Evolutionary conservation across 345 rosid species (phyloP).

Genomic region (Gossypium turneri): DNA sequence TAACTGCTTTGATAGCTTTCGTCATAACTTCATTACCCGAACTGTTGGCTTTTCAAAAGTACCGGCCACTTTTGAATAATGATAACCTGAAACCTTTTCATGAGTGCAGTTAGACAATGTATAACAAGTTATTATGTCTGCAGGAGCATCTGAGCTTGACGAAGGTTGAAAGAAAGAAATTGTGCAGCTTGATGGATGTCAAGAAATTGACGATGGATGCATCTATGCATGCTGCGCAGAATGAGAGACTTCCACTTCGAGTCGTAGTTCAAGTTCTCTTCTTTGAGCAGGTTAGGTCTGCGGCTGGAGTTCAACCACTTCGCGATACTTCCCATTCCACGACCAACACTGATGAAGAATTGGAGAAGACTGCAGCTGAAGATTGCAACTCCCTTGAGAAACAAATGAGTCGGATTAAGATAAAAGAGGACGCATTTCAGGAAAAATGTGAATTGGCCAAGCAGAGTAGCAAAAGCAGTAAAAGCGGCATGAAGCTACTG

Average conservation of each 20-base stretch:
- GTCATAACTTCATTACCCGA: background rate
- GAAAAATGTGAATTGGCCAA: conserved; percentile 12
- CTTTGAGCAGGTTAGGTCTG: conserved; percentile 80
- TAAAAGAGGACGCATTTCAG: background rate
- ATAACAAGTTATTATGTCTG: conserved; percentile 2
- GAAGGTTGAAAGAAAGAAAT: conserved; percentile 67
- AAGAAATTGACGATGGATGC: conserved; percentile 68
- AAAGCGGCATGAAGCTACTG: conserved; percentile 55
- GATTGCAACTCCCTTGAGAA: background rate
- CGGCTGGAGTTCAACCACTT: conserved; percentile 40
- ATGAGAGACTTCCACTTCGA: conserved; percentile 70
- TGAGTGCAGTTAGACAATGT: background rate
- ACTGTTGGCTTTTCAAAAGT: background rate
- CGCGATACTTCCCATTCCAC: conserved; percentile 30
- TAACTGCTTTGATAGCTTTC: background rate
- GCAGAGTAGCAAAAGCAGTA: conserved; percentile 50
- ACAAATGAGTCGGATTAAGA: background rate
- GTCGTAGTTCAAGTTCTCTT: conserved; percentile 89
- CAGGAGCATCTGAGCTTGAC: conserved; percentile 75
- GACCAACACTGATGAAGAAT: conserved; percentile 26
- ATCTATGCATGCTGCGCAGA: conserved; percentile 84
- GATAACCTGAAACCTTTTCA: background rate
- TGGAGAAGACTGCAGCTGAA: background rate
- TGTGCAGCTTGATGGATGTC: conserved; percentile 81
- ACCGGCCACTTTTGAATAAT: background rate